Percentiles rank a stretch among this genome's conserved stretches.
phyloP scores from a whole-genome alignment of 768 basidiomycete genomes.

The Hysterangium stoloniferum region DNA sequence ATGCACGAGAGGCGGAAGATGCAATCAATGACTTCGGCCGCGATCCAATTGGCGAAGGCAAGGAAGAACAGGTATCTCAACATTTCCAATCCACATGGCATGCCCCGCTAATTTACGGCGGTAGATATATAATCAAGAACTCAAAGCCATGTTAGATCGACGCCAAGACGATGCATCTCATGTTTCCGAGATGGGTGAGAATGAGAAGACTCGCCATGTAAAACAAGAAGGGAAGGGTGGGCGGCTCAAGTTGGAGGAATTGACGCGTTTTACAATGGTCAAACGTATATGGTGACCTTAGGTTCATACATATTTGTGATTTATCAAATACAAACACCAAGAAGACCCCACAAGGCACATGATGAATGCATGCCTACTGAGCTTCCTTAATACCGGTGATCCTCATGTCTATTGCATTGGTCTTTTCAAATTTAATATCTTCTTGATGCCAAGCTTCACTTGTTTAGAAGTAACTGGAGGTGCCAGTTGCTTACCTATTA shows the following conservation, averaged over 20 bases:
- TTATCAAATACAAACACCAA: background rate
- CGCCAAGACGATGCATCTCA: conserved; percentile 57
- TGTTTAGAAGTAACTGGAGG: background rate
- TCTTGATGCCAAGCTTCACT: background rate
- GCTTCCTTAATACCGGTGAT: background rate
- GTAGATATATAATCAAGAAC: conserved; percentile 75
- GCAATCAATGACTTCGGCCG: conserved; percentile 80
- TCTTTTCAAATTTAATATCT: background rate
- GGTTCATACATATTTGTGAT: background rate
- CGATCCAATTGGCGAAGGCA: conserved; percentile 86
- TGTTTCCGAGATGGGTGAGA: conserved; percentile 69
- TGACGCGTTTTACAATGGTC: conserved; percentile 94
- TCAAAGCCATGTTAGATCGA: conserved; percentile 65
- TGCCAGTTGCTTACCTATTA: background rate
- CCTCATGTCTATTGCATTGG: no score
- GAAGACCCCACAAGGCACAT: background rate
- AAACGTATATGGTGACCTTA: conserved; percentile 74
- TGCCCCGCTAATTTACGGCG: background rate
- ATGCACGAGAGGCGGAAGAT: conserved; percentile 66
- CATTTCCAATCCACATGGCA: background rate
- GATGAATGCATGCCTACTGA: background rate
- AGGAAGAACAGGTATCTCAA: conserved; percentile 65
- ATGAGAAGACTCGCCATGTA: conserved; percentile 13
- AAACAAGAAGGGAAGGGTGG: conserved; percentile 41
- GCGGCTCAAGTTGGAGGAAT: conserved; percentile 72